Base-by-base conservation (phyloP, 2,329 filamentous ascomycete genomes). In the Pestalotiopsis sp. region DNA sequence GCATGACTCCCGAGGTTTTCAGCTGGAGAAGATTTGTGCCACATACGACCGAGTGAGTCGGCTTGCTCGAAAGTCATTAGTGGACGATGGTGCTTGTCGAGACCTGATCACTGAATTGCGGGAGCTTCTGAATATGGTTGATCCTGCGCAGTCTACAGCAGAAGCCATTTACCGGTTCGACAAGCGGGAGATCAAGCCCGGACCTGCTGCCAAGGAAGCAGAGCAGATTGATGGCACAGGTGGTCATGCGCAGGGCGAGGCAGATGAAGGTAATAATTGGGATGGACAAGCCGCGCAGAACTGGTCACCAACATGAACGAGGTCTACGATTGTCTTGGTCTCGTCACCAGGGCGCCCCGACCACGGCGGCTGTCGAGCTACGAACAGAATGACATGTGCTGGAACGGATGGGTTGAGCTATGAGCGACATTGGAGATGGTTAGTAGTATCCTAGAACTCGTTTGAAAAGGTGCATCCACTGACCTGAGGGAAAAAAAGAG, bases 401-500 rank as follows among this genome's bases (percentile, higher is more conserved):
- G 31, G 6, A 36, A 2, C 13, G 45, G 27, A 49, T 12, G 23
- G 14, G 9, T 25, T 13, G 59, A 62, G 39, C 36, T 25, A 25
- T n/a, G 39, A 23, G n/a, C 12, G 12, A 11, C n/a, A 20, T 13
- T 72, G 1, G 66, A 52, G 74, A 11, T 61, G 68, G 69, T 78
- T 77, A 78, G 77, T 69, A 78, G 76, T 71, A 78, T 77, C 74
- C 76, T 73, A 59, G 67, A 72, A 67, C 67, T 68, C 68, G 13
- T 17, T 11, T 25, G 14, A 41, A 14, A 7, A 65, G 66, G 72
- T 73, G 70, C 70, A 69, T 68, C 20, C 9, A 77, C 77, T 72
- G 68, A 79, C 77, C 74, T 77, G 72, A 74, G 78, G 67, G 61
- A 66, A 68, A 83, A 83, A 80, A 80, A 79, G 77, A 9, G 17